These are phyloP conservation scores for Phellinidium pouzarii DNA, from an alignment of 1,284 basidiomycete genomes.

Conservation along the genomic window DNA sequence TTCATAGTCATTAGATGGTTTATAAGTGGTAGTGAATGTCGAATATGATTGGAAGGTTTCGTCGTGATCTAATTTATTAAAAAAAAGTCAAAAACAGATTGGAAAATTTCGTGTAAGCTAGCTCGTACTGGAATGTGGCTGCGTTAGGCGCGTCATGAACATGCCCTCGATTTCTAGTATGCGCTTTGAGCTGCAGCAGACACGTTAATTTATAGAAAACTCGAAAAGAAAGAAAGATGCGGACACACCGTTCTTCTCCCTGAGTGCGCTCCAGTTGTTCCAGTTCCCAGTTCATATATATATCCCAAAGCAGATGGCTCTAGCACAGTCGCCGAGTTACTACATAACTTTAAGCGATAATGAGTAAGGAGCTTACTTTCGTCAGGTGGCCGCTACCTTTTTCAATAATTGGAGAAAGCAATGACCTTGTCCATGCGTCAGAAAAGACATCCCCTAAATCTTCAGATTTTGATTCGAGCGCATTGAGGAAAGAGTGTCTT, in stretches of 20 bases:
- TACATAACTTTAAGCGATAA: not conserved
- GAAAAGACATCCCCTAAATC: conserved; percentile 50
- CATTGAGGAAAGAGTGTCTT: conserved; percentile 42
- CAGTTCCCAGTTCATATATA: conserved; percentile 70
- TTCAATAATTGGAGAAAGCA: conserved; percentile 48
- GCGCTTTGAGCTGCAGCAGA: conserved; percentile 30
- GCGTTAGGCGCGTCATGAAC: conserved; percentile 51
- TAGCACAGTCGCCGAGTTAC: conserved; percentile 26
- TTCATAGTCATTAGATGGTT: conserved; percentile 73
- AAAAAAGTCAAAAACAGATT: not conserved
- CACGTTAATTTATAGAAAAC: not conserved
- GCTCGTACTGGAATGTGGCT: conserved; percentile 62
- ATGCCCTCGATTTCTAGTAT: conserved; percentile 43
- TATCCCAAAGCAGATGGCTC: conserved; percentile 70
- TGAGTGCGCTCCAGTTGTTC: conserved; percentile 46
- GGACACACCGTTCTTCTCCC: conserved; percentile 40
- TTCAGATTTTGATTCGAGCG: conserved; percentile 37
- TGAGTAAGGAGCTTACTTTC: conserved; percentile 34
- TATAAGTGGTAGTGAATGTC: conserved; percentile 74
- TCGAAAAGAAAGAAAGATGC: not conserved
- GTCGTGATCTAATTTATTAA: conserved; percentile 47
- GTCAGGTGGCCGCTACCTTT: conserved; percentile 56
- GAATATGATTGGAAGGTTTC: conserved; percentile 82
- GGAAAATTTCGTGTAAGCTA: conserved; percentile 4
- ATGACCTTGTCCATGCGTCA: conserved; percentile 49